Evolutionary conservation across 306 rosid genomes (phyloP), one percentile per base, ranked within the genome.

Genomic region (Fagus sylvatica): DNA sequence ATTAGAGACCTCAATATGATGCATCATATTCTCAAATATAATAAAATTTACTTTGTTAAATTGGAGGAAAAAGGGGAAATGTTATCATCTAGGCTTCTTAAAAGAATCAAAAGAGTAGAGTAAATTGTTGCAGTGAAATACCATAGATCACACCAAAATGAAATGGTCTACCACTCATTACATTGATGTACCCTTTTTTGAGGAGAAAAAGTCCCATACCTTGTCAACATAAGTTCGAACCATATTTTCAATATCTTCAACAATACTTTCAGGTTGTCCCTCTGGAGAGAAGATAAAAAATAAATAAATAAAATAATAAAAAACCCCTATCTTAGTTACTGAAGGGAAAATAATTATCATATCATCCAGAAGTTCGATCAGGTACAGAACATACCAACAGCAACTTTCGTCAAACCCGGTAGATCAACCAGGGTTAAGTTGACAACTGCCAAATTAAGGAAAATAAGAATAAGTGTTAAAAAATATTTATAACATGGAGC

Each of bases 371-470:
- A 66, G 32, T 39, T 17, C 4, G 39, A 56, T 13, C 71, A 62
- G 42, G 67, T 43, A 60, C 67, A 76, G 30, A 73, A 84, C 90
- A 66, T 90, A 94, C 98, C 98, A 83, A 94, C 54, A 55, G 98
- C 98, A 71, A 94, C 98, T 82, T 94, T 94, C 30, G 98, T 94
- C 86, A 94, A 89, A 77, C 98, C 98, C 46, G 98, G 98, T 46
- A 94, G 87, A 87, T 94, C 98, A 74, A 94, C 76, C 62, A 94
- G 89, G 55, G 98, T 94, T 53, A 94, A 88, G 95, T 94, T 94
- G 87, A 94, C 98, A 87, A 94, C 98, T 94, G 95, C 86, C 83
- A 85, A 64, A 83, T 70, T 48, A 74, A 71, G 64, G 53, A 72
- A 64, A 76, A 22, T 40, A 76, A 70, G 68, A 69, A 54, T 81